Conservation (phyloP, 345 rosid genomes). For the Eucalyptus regnans region DNA sequence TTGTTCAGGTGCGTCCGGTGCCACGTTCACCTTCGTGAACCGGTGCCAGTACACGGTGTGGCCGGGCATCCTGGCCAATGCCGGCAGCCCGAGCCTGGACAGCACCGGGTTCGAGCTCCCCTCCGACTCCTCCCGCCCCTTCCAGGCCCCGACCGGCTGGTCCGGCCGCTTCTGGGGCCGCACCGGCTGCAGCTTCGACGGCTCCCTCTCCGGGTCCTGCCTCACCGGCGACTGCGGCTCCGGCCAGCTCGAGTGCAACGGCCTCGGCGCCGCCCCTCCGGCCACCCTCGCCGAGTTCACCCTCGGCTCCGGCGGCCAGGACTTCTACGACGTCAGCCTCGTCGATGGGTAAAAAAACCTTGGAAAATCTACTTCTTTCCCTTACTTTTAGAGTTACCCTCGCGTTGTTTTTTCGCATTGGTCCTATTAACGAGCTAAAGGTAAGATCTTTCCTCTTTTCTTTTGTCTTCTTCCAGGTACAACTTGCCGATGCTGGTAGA, state of each 20-base stretch:
- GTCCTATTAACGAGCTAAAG: not conserved
- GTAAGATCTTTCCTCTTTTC: not conserved
- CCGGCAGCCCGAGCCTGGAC: constrained; percentile 13
- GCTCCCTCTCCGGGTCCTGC: constrained; percentile 47
- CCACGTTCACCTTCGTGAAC: constrained; percentile 22
- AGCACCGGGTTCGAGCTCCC: constrained; percentile 24
- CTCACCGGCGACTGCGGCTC: constrained; percentile 71
- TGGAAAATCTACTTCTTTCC: not conserved
- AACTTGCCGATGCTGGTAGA: constrained; percentile 77
- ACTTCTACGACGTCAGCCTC: constrained; percentile 90
- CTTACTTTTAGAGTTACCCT: not conserved
- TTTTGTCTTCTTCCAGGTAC: constrained; percentile 3
- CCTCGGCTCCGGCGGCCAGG: constrained; percentile 66
- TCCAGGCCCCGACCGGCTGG: constrained; percentile 29
- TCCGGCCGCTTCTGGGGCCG: constrained; percentile 33
- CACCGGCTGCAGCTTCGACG: constrained; percentile 18
- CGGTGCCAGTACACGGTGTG: constrained; percentile 22
- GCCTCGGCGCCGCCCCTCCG: constrained; percentile 75
- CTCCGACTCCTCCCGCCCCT: constrained; percentile 6
- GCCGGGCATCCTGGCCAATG: constrained; percentile 25
- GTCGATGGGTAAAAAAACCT: constrained; percentile 53
- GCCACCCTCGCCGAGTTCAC: constrained; percentile 88
- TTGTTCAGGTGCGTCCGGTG: constrained; percentile 9
- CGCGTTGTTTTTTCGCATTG: not conserved
- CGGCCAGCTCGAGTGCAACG: constrained; percentile 50